phyloP scores from a whole-genome alignment of 208 protist genomes.

The Acanthamoeba triangularis region DNA sequence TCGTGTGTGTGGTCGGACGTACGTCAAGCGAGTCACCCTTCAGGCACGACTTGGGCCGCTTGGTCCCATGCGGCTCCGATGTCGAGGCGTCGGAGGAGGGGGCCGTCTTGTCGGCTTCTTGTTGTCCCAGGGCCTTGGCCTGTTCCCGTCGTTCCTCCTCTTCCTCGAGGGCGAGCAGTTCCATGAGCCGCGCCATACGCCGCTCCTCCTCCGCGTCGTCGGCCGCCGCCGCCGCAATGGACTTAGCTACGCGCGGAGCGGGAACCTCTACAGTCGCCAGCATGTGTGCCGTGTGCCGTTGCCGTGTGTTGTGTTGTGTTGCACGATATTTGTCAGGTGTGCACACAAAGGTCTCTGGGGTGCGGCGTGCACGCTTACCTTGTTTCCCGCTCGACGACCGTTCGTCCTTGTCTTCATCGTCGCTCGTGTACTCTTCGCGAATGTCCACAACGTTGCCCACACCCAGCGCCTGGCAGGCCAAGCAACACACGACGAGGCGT shows the following conservation, averaged over 20 bases:
- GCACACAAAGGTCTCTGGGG: too few relatives aligned
- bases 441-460: conserved; percentile 71
- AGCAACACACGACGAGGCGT: background rate
- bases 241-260: background rate
- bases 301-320: too few relatives aligned
- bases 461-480: background rate
- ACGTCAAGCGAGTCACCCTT: conserved; percentile 23
- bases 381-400: too few relatives aligned
- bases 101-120: background rate
- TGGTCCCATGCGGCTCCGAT: background rate
- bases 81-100: background rate
- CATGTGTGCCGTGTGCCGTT: too few relatives aligned
- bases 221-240: background rate
- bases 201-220: conserved; percentile 26
- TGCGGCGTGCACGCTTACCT: too few relatives aligned
- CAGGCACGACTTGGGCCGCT: conserved; percentile 40
- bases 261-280: too few relatives aligned
- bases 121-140: background rate
- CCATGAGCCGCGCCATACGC: conserved; percentile 59
- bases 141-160: conserved; percentile 43
- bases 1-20: too few relatives aligned
- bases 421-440: conserved; percentile 56
- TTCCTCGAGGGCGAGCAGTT: conserved; percentile 43
- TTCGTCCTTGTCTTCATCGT: conserved; percentile 46
- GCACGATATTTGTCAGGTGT: too few relatives aligned